phyloP scores from a whole-genome alignment of 163 green algal species.

The Chlamydomonas reinhardtii region DNA sequence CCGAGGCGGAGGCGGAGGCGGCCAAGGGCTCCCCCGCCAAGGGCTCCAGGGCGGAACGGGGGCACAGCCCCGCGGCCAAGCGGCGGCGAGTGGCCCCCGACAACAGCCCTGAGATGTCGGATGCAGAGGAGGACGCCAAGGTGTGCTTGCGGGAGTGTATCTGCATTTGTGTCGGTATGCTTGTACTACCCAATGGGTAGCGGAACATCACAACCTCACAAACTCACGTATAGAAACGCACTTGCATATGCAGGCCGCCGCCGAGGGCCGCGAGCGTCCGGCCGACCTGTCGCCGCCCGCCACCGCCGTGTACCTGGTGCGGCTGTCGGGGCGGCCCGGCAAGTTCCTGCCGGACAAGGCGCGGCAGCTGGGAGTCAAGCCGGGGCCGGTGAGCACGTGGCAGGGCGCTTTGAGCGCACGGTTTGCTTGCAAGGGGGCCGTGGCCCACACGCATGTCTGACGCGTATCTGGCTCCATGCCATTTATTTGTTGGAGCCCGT shows the following conservation, averaged over 20 bases:
- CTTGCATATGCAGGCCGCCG: background rate
- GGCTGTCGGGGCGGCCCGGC: slow-evolving; percentile 35
- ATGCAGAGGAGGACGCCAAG: background rate
- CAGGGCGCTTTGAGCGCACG: too few relatives aligned
- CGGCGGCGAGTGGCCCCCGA: background rate
- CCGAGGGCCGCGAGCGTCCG: background rate
- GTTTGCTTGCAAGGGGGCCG: too few relatives aligned
- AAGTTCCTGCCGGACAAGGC: slow-evolving; percentile 32
- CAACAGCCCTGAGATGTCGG: background rate
- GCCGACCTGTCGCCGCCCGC: background rate
- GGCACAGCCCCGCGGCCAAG: slow-evolving; percentile 1
- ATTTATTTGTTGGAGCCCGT: too few relatives aligned
- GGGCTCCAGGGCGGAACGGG: background rate
- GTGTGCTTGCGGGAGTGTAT: background rate
- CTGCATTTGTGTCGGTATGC: too few relatives aligned
- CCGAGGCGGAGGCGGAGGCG: background rate
- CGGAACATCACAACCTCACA: too few relatives aligned
- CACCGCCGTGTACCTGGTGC: slow-evolving; percentile 7
- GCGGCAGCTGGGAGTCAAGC: slow-evolving; percentile 21
- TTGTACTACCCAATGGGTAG: too few relatives aligned
- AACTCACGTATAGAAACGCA: too few relatives aligned
- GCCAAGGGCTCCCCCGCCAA: background rate
- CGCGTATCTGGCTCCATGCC: too few relatives aligned
- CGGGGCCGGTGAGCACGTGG: slow-evolving; percentile 17
- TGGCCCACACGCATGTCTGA: too few relatives aligned